phyloP scores from a whole-genome alignment of 352 stramenopile genomes.

The Globisporangium acanthophoron region DNA sequence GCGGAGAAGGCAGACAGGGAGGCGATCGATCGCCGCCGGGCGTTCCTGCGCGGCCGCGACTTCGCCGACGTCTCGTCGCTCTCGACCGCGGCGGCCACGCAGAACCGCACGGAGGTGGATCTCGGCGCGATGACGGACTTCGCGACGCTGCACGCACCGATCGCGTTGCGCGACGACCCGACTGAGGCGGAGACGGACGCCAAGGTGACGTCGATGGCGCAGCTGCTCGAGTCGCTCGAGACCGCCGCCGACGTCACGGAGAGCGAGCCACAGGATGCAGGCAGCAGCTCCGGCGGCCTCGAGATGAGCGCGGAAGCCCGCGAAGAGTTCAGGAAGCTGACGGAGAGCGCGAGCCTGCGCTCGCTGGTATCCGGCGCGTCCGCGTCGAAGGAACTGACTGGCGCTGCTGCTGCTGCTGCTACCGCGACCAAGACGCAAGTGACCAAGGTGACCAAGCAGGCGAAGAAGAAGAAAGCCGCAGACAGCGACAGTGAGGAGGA shows the following conservation, averaged over 20 bases:
- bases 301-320: conserved; percentile 32
- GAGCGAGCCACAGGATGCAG: background rate
- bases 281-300: conserved; percentile 10
- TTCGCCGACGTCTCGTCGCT: conserved; percentile 63
- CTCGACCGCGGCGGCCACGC: conserved; percentile 11
- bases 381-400: background rate
- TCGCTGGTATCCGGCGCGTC: conserved; percentile 6
- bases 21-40: conserved; percentile 54
- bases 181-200: conserved; percentile 42
- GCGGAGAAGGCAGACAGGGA: conserved; percentile 67
- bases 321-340: conserved; percentile 60
- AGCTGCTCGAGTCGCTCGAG: conserved; percentile 70
- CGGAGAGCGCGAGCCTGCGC: conserved; percentile 26
- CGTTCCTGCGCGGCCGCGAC: conserved; percentile 64
- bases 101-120: conserved; percentile 51
- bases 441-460: background rate
- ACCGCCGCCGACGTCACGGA: conserved; percentile 35
- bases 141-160: conserved; percentile 63
- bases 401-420: background rate
- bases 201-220: conserved; percentile 63
- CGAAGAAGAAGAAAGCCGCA: conserved; percentile 19
- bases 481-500: conserved; percentile 69
- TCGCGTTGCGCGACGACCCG: conserved; percentile 62
- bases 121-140: conserved; percentile 83
- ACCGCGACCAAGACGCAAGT: conserved; percentile 3